A percentile compares a stretch with the other conserved stretches of the same genome.
phyloP scores from a whole-genome alignment of 306 rosid genomes.

The Carpinus fangiana region DNA sequence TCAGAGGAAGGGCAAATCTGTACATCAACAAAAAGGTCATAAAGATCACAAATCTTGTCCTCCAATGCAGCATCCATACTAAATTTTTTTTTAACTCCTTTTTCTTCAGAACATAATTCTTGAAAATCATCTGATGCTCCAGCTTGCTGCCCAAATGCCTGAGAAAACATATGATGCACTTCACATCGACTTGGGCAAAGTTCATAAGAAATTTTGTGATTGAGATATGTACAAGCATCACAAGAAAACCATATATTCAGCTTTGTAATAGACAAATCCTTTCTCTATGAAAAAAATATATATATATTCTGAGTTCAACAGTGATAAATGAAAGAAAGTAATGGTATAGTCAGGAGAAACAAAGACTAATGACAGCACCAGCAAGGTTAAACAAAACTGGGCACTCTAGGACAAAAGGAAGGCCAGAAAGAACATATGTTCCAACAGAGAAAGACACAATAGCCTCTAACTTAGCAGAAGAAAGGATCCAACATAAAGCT shows the following conservation, averaged over 20 bases:
- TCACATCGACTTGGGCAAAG: conserved; percentile 22
- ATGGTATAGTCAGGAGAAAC: not conserved
- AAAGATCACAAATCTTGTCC: conserved; percentile 98
- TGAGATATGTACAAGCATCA: conserved; percentile 20
- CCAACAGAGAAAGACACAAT: conserved; percentile 3
- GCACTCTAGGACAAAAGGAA: conserved; percentile 7
- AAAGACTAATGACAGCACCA: conserved; percentile 21
- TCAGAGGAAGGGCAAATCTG: conserved; percentile 31
- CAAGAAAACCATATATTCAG: conserved; percentile 13
- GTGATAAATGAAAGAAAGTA: conserved; percentile 3
- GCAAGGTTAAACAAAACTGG: conserved; percentile 16
- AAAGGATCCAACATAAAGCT: not conserved
- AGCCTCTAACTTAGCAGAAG: not conserved
- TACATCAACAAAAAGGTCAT: conserved; percentile 97
- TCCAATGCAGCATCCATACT: conserved; percentile 79
- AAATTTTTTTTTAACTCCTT: conserved; percentile 58
- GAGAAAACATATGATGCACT: conserved; percentile 32
- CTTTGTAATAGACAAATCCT: conserved; percentile 23
- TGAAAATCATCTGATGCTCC: conserved; percentile 64
- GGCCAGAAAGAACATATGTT: conserved; percentile 18
- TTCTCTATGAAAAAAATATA: conserved; percentile 15
- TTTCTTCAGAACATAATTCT: conserved; percentile 67
- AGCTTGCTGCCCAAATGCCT: conserved; percentile 61
- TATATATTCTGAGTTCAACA: not conserved
- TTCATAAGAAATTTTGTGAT: conserved; percentile 6